Evolutionary conservation across 331 rosid genomes (phyloP).

Genomic region (Phaseolus coccineus): DNA sequence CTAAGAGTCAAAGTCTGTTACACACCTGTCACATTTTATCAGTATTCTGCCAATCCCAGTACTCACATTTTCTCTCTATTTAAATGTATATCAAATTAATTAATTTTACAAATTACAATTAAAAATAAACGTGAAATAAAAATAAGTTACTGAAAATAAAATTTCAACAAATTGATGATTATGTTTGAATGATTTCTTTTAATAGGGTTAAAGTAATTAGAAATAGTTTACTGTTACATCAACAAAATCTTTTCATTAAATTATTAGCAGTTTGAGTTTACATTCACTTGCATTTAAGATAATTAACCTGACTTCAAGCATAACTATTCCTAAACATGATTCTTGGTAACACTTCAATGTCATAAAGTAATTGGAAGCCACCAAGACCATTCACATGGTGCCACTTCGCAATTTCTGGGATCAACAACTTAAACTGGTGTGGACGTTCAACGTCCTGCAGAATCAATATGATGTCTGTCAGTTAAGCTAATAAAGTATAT

Average conservation of each 20-base stretch:
- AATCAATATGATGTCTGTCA: slow-evolving; percentile 1
- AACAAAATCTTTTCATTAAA: too few relatives aligned
- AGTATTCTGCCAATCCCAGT: background rate
- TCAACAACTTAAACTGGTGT: slow-evolving; percentile 9
- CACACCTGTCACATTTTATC: background rate
- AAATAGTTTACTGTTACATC: too few relatives aligned
- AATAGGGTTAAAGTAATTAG: too few relatives aligned
- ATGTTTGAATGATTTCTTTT: too few relatives aligned
- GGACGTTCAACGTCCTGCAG: background rate
- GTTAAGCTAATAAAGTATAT: background rate
- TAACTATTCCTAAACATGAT: background rate
- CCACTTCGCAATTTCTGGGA: slow-evolving; percentile 16
- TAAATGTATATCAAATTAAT: too few relatives aligned
- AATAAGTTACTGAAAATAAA: too few relatives aligned
- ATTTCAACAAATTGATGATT: too few relatives aligned
- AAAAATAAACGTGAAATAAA: too few relatives aligned
- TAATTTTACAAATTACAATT: too few relatives aligned
- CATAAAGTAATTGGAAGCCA: slow-evolving; percentile 33
- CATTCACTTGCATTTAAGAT: background rate
- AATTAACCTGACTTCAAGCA: background rate
- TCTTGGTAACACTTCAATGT: background rate
- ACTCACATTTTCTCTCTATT: too few relatives aligned
- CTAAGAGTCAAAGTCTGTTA: background rate
- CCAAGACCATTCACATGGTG: slow-evolving; percentile 29
- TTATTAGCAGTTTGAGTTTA: background rate